Conservation (phyloP, 129 eudicot species). For the Centaurea solstitialis region DNA sequence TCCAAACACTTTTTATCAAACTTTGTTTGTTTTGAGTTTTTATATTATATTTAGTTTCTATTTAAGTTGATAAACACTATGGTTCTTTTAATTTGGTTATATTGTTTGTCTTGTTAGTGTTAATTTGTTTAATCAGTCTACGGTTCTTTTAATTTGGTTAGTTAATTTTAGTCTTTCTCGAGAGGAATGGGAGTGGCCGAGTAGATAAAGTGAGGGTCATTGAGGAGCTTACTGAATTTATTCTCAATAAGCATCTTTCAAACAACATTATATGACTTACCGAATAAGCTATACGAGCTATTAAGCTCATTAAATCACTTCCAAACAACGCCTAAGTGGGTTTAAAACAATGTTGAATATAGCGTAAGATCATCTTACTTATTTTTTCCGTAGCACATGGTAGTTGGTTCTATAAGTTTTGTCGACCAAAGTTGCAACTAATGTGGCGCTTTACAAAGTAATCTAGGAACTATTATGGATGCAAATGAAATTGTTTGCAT, state of each 20-base stretch:
- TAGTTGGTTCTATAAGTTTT: not conserved
- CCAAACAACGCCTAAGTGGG: not conserved
- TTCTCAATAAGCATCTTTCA: not conserved
- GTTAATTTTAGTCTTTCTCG: too few relatives aligned
- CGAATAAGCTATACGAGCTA: not conserved
- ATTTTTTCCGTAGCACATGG: not conserved
- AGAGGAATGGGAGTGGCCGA: too few relatives aligned
- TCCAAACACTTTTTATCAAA: too few relatives aligned
- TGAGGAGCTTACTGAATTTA: not conserved
- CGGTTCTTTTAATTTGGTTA: too few relatives aligned
- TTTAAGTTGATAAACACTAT: too few relatives aligned
- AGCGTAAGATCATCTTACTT: not conserved
- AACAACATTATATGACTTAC: not conserved
- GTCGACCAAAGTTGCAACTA: not conserved
- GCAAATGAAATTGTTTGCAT: not conserved
- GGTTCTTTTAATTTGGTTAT: too few relatives aligned
- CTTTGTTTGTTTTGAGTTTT: too few relatives aligned
- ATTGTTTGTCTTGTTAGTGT: too few relatives aligned
- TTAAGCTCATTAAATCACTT: not conserved
- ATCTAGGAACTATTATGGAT: not conserved
- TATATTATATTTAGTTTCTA: too few relatives aligned
- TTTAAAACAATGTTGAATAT: not conserved
- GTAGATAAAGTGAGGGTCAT: too few relatives aligned
- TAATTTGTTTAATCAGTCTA: too few relatives aligned
- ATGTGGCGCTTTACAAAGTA: too few relatives aligned